Evolutionary conservation across 2,329 filamentous ascomycete genomes (phyloP).

Genomic region (Aspergillus sp.): DNA sequence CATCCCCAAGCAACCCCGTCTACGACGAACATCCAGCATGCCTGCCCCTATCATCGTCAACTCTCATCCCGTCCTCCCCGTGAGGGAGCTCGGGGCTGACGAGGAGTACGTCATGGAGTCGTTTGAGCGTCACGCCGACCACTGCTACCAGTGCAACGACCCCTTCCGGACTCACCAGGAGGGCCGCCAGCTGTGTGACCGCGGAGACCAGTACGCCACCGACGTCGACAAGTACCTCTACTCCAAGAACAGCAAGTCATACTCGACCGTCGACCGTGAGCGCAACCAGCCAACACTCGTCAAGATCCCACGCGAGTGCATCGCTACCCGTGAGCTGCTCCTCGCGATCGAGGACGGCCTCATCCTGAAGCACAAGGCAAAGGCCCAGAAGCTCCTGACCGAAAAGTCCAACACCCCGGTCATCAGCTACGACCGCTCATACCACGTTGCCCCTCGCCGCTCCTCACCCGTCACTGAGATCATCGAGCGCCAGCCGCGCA

Average conservation of each 20-base stretch:
- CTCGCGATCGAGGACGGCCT: conserved; percentile 45
- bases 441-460: conserved; percentile 29
- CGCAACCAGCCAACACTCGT: conserved; percentile 39
- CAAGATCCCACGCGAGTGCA: conserved; percentile 41
- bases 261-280: conserved; percentile 45
- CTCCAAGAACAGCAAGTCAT: conserved; percentile 37
- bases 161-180: conserved; percentile 27
- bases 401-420: conserved; percentile 10
- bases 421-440: conserved; percentile 36
- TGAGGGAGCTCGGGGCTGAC: conserved; percentile 36
- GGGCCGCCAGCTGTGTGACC: conserved; percentile 33
- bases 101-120: conserved; percentile 37
- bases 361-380: conserved; percentile 19
- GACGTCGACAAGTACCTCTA: conserved; percentile 39
- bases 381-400: conserved; percentile 13
- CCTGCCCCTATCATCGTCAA: conserved; percentile 27
- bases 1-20: conserved; percentile 15
- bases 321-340: conserved; percentile 38
- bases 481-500: conserved; percentile 29
- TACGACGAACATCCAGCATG: conserved; percentile 31
- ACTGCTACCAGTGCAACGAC: conserved; percentile 34
- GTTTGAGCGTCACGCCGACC: conserved; percentile 38
- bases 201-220: conserved; percentile 33
- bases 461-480: conserved; percentile 23
- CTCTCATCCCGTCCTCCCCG: conserved; percentile 26